Base-by-base conservation (phyloP, 169 alveolate species). In the Neospora caninum region DNA sequence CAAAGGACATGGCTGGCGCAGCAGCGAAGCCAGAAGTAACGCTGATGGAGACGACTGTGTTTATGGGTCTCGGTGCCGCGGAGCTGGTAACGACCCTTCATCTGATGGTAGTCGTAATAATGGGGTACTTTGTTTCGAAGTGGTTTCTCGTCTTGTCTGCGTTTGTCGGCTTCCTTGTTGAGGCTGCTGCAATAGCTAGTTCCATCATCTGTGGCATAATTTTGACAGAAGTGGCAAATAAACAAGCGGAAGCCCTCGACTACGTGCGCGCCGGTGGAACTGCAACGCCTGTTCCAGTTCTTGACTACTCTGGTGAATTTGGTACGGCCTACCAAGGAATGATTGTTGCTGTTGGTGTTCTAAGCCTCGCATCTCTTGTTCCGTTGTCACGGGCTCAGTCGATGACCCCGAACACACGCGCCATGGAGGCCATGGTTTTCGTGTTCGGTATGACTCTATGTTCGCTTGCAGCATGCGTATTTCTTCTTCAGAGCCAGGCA, bases 361-460 rank as follows among this genome's bases (percentile, higher is more conserved):
- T 78, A 16, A 78, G 87, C 27, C 29, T 78, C 27, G 87, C 53
- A 9, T 78, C 87, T 27, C 87, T 78, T 34, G 45, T 78, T 34
- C 87, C 87, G 41, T 78, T 78, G 31, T 10, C 87, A 22, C 87
- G 87, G 7, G 87, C 87, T 38, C 53, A 78, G 41, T 29, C 42
- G 53, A 78, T 78, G 87, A 22, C 53, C 45, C 87, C 87, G 1
- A 78, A 78, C 31, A 34, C 87, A 18, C 87, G 87, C 43, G 87
- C 87, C 53, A 78, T 78, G 53, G 87, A 78, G 31, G 87, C 53
- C 29, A 78, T 78, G 87, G 87, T 78, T 34, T 39, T 38, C 45
- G 43, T 78, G 41, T 78, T 20, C n/a, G 41, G 53, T 9, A 20
- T 34, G 43, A 34, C 87, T 16, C 25, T 78, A 27, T 27, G 45